Conservation (phyloP, 257 asterid species). For the Petrea volubilis region DNA sequence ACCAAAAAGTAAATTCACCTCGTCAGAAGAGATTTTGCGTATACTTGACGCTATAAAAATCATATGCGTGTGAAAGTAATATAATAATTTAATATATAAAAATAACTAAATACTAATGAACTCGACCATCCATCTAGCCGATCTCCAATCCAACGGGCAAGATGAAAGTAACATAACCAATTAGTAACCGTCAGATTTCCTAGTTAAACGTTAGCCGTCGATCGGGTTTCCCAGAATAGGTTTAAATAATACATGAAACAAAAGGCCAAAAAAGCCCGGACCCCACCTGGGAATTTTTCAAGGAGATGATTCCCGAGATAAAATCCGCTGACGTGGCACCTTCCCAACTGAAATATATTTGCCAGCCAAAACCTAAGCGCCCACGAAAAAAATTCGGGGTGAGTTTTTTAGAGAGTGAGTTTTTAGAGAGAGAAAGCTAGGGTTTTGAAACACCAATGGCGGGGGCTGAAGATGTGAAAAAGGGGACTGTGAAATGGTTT, state of each 20-base stretch:
- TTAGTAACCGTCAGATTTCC: constrained; percentile 16
- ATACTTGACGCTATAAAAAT: too few relatives aligned
- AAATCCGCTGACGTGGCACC: constrained; percentile 47
- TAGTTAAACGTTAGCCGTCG: constrained; percentile 14
- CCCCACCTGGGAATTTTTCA: constrained; percentile 38
- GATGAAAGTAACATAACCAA: not conserved
- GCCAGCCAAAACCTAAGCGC: not conserved
- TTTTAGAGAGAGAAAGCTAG: constrained; percentile 27
- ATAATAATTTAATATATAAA: too few relatives aligned
- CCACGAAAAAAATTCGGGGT: not conserved
- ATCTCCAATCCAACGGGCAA: not conserved
- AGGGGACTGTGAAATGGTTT: constrained; percentile 86
- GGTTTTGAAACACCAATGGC: constrained; percentile 49
- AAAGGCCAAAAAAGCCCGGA: constrained; percentile 26
- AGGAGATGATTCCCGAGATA: constrained; percentile 27
- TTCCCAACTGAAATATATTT: constrained; percentile 22
- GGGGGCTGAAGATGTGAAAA: constrained; percentile 40
- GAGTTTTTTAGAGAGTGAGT: not conserved
- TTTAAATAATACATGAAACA: not conserved
- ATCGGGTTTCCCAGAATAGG: not conserved
- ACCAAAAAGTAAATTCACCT: too few relatives aligned
- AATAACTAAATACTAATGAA: too few relatives aligned
- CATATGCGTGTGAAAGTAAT: too few relatives aligned
- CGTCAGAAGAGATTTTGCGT: too few relatives aligned
- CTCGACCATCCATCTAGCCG: constrained; percentile 11